These are phyloP conservation scores for Penicillium diatomitis DNA, from an alignment of 495 filamentous ascomycete species.

Conservation along the genomic window DNA sequence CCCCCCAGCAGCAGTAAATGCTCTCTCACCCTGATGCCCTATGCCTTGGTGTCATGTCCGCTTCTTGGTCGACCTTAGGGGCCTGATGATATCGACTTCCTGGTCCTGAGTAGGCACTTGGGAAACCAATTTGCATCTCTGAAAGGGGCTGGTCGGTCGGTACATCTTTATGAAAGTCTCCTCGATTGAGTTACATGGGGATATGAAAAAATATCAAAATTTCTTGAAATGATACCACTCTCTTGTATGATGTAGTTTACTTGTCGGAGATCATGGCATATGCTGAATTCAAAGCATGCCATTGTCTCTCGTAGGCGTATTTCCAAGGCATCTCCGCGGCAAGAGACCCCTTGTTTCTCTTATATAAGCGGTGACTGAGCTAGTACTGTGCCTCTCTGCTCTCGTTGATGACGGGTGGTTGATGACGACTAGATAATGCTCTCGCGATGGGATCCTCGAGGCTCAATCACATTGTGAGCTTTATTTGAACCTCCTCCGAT, in stretches of 20 bases:
- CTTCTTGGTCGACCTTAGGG: slow-evolving; percentile 31
- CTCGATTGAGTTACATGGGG: slow-evolving; percentile 13
- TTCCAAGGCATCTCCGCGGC: too few relatives aligned
- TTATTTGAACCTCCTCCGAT: slow-evolving; percentile 34
- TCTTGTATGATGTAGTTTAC: slow-evolving; percentile 25
- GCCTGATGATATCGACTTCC: slow-evolving; percentile 18
- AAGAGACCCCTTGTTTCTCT: too few relatives aligned
- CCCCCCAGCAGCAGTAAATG: slow-evolving; percentile 48
- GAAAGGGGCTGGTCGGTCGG: slow-evolving; percentile 22
- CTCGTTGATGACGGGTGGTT: background rate
- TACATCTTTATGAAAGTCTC: slow-evolving; percentile 13
- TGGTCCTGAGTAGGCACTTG: slow-evolving; percentile 24
- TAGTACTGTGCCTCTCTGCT: background rate
- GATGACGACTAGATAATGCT: too few relatives aligned
- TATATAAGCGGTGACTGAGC: background rate
- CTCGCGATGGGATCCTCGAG: background rate
- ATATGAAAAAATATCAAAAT: slow-evolving; percentile 22
- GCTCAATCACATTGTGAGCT: background rate
- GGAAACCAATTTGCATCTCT: slow-evolving; percentile 2
- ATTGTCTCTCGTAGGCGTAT: too few relatives aligned
- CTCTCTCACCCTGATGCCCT: background rate
- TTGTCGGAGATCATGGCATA: slow-evolving; percentile 17
- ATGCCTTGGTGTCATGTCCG: slow-evolving; percentile 23
- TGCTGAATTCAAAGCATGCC: slow-evolving; percentile 11
- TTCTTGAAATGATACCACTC: slow-evolving; percentile 17